Evolutionary conservation across 2,329 filamentous ascomycete species (phyloP).

Genomic region (Colletotrichum trifolii): DNA sequence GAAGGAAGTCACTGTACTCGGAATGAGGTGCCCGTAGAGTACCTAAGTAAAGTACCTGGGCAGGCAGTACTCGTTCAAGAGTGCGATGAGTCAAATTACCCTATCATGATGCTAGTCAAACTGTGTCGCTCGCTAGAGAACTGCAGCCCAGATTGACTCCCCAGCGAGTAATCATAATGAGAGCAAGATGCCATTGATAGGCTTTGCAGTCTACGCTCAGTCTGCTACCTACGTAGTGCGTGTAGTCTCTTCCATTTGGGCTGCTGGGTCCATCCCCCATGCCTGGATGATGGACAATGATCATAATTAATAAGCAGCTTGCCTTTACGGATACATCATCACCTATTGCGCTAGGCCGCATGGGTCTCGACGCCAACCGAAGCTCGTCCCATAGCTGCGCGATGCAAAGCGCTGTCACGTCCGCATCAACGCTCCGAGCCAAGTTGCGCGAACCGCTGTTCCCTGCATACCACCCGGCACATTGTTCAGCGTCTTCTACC

Average conservation of each 20-base stretch:
- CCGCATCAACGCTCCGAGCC: background rate
- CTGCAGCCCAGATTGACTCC: too few species aligned
- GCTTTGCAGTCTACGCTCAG: too few species aligned
- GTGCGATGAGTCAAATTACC: conserved; percentile 7
- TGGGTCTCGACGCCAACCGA: conserved; percentile 25
- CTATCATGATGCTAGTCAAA: background rate
- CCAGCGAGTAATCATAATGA: too few species aligned
- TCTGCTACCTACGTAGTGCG: too few species aligned
- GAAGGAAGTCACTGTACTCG: conserved; percentile 3
- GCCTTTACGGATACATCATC: conserved; percentile 1
- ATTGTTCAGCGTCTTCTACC: conserved; percentile 28
- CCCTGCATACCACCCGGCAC: background rate
- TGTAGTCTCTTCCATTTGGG: too few species aligned
- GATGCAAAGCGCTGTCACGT: conserved; percentile 30
- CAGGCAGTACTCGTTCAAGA: background rate
- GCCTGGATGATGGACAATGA: background rate
- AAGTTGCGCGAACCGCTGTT: background rate
- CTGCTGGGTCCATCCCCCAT: too few species aligned
- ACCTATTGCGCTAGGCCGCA: conserved; percentile 22
- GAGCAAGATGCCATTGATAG: too few species aligned
- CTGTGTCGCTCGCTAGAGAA: too few species aligned
- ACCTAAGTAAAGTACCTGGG: background rate
- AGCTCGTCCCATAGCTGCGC: conserved; percentile 29
- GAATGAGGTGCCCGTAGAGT: background rate
- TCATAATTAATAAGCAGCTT: conserved; percentile 16